Conservation (phyloP, 768 basidiomycete species). For the Mycena galericulata region DNA sequence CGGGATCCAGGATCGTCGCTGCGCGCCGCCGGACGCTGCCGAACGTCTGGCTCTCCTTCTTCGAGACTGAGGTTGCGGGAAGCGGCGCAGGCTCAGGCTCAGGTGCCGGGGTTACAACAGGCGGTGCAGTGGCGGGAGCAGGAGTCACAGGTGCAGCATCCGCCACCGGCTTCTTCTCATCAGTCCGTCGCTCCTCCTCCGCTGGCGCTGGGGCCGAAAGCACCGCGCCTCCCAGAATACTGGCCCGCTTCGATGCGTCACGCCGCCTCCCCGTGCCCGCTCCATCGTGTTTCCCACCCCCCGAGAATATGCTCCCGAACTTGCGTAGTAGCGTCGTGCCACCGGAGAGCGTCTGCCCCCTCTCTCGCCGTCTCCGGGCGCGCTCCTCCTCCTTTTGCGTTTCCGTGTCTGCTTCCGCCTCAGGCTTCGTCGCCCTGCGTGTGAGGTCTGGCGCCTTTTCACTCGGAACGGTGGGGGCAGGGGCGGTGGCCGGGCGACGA, state of each 20-base stretch:
- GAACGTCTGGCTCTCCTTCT: conserved; percentile 54
- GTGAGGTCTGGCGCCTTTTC: too few relatives aligned
- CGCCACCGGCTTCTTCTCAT: conserved; percentile 39
- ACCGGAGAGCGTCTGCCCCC: conserved; percentile 55
- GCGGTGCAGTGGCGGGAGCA: conserved; percentile 84
- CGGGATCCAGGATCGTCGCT: conserved; percentile 81
- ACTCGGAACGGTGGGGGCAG: conserved; percentile 65
- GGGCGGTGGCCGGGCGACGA: conserved; percentile 71
- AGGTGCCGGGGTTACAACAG: conserved; percentile 53
- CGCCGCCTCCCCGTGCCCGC: conserved; percentile 39
- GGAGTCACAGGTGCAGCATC: conserved; percentile 68
- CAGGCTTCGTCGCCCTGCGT: conserved; percentile 69
- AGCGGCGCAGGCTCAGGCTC: too few relatives aligned
- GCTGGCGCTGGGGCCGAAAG: conserved; percentile 51
- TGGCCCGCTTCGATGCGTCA: conserved; percentile 52
- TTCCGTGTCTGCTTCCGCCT: conserved; percentile 46
- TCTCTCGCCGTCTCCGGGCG: conserved; percentile 65
- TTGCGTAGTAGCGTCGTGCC: conserved; percentile 82
- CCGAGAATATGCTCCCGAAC: conserved; percentile 78
- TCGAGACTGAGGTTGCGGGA: conserved; percentile 42
- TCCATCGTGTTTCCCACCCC: conserved; percentile 56
- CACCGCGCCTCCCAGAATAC: conserved; percentile 56
- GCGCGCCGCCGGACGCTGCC: conserved; percentile 77
- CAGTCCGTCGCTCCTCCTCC: conserved; percentile 43
- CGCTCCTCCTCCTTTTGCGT: conserved; percentile 47